These are phyloP conservation scores for Dactylis glomerata DNA, from an alignment of 176 grass and related monocot species.

Conservation along the genomic window DNA sequence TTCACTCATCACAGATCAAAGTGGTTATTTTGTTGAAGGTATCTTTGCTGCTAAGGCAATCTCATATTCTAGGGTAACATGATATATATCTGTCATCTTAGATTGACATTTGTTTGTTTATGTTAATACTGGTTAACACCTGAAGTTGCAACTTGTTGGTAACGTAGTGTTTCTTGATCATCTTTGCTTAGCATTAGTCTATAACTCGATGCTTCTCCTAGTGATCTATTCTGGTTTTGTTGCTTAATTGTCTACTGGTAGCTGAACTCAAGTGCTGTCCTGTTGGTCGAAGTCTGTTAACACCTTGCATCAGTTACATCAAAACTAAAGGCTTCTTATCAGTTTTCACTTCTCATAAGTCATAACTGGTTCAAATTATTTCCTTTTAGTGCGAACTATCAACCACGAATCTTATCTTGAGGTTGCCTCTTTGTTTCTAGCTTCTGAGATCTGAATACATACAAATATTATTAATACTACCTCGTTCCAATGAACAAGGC, in stretches of 20 bases:
- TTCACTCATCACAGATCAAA: conserved; percentile 62
- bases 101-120: neutral
- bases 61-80: neutral
- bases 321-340: neutral
- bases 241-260: conserved; percentile 9
- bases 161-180: conserved; percentile 1
- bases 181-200: neutral
- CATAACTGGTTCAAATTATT: neutral
- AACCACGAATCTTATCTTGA: neutral
- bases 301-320: neutral
- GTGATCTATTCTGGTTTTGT: neutral
- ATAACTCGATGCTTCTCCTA: neutral
- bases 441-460: neutral
- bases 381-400: neutral
- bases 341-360: neutral
- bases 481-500: no score
- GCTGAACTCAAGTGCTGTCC: conserved; percentile 5
- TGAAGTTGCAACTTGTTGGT: neutral
- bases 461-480: neutral
- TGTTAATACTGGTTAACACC: conserved; percentile 5
- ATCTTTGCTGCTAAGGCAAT: conserved; percentile 20
- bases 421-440: neutral
- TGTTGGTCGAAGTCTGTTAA: conserved; percentile 29
- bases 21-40: conserved; percentile 79
- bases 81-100: neutral